These are phyloP conservation scores for Coprinopsis sp. DNA, from an alignment of 768 basidiomycete genomes.

Conservation along the genomic window DNA sequence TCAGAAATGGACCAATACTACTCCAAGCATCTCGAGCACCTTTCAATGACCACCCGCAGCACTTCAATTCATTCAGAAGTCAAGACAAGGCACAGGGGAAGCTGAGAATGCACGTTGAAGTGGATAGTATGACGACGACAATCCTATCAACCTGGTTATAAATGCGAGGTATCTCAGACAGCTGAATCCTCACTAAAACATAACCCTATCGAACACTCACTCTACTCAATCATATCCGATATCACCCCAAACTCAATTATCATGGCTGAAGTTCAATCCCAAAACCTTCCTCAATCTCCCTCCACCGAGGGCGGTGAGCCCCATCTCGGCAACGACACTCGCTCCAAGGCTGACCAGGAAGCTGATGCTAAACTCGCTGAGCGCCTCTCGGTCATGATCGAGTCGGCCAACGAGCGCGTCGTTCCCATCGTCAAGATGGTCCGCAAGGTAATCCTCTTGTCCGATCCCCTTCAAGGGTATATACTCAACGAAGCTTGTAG, in stretches of 20 bases:
- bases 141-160: too few species aligned
- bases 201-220: too few species aligned
- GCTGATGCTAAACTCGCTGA: conserved; percentile 26
- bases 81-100: neutral
- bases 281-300: neutral
- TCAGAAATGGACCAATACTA: too few species aligned
- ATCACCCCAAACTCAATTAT: too few species aligned
- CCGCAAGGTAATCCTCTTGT: conserved; percentile 23
- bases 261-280: neutral
- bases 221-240: too few species aligned
- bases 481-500: conserved; percentile 11
- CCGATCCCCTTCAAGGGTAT: too few species aligned
- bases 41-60: neutral
- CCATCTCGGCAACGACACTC: too few species aligned
- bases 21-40: neutral
- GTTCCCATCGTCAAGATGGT: conserved; percentile 31
- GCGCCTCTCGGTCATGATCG: conserved; percentile 31
- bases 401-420: conserved; percentile 28
- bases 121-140: conserved; percentile 3
- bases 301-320: conserved; percentile 6
- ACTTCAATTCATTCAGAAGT: neutral
- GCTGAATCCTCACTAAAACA: too few species aligned
- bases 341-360: conserved; percentile 20
- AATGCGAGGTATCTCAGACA: too few species aligned
- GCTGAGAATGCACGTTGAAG: neutral